Conservation (phyloP, 108 stramenopile genomes). For the Thalassiosira profunda region DNA sequence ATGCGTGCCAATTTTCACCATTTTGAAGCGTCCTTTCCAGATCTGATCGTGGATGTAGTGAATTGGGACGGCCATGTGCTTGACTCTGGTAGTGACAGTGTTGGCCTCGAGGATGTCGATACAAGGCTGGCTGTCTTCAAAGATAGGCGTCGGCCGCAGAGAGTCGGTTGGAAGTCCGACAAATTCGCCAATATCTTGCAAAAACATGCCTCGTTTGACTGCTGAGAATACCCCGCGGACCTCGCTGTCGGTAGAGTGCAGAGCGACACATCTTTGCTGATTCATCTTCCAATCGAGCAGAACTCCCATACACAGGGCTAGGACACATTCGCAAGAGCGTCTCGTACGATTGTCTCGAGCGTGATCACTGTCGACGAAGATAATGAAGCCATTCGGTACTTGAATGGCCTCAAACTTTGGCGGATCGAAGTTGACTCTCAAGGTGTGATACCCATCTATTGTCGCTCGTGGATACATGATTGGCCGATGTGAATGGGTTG, state of each 20-base stretch:
- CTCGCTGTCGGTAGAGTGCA: neutral
- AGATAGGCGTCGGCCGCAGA: neutral
- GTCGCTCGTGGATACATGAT: constrained; percentile 4
- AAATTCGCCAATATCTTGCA: constrained; percentile 1
- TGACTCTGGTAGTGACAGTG: neutral
- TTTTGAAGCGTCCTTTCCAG: neutral
- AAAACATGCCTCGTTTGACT: neutral
- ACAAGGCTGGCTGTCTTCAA: constrained; percentile 19
- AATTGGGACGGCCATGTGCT: constrained; percentile 9
- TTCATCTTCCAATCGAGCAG: neutral
- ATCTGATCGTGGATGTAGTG: constrained; percentile 1
- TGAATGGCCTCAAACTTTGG: neutral
- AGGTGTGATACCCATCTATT: neutral
- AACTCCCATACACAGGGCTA: no score
- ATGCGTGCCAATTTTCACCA: neutral
- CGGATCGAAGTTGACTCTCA: constrained; percentile 1
- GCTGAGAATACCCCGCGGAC: neutral
- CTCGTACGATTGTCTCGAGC: constrained; percentile 5
- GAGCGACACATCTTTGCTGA: neutral
- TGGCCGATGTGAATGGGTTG: constrained; percentile 15
- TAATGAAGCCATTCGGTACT: neutral
- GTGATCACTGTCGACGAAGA: constrained; percentile 5
- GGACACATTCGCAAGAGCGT: no score
- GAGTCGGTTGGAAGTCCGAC: neutral
- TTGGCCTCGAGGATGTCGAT: constrained; percentile 2